Evolutionary conservation across 108 stramenopile genomes (phyloP), one percentile per base, ranked within the genome.

Genomic region (Skeletonema potamos): DNA sequence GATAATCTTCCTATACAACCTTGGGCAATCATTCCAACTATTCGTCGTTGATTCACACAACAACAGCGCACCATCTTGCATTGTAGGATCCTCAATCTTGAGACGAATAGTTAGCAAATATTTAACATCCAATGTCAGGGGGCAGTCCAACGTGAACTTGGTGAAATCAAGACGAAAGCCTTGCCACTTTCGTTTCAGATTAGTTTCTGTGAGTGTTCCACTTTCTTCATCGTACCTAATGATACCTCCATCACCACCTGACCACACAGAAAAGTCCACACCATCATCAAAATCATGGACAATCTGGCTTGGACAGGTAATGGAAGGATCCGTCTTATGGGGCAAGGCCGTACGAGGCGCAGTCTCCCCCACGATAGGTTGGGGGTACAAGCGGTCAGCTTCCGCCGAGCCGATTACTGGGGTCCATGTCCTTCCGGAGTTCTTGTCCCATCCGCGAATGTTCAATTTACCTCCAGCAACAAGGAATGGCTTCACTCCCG

Each of bases 381-480:
- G 32, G n/a, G 66, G 66, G 33, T 55, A 58, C 7, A 72, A 67
- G 22, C 41, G 29, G 1, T 41, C 60, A 7, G 48, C 78, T 60
- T 68, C 78, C 6, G 62, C 57, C 62, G 54, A 69, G 15, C 56
- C 67, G 26, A 64, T 26, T 0, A 79, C n/a, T 5, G 78, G 66
- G 29, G 78, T 68, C 78, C 78, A 79, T 10, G 78, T 68, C 5
- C 54, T 67, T 3, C 60, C 66, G 26, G 62, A 34, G 18, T 6
- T 48, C 32, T 54, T 54, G n/a, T 66, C 60, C 78, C 78, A 79
- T 22, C 83, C 87, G 8, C 68, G 66, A 27, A 86, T 75, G 55
- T 74, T 58, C 20, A 88, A 22, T 56, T 64, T 79, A 15, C 90
- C 90, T 12, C 87, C 87, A 3, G 86, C 90, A 12, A 91, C 86